These are phyloP conservation scores for Mikania micrantha DNA, from an alignment of 129 eudicot genomes.

Conservation along the genomic window DNA sequence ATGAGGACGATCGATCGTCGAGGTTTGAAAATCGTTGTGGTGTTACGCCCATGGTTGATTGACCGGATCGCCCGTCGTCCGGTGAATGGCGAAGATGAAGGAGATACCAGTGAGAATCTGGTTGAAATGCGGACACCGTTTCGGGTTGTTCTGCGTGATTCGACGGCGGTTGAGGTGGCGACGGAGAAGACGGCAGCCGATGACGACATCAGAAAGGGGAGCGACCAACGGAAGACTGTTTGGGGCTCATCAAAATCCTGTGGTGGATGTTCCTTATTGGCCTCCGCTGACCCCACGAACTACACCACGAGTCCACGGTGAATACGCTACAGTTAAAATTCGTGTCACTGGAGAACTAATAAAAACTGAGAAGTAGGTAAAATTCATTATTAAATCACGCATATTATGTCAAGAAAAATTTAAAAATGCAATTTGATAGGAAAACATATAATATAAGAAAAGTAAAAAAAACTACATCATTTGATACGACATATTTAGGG, in stretches of 20 bases:
- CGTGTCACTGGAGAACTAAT: too few species aligned
- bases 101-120: conserved; percentile 16
- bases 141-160: conserved; percentile 5
- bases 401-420: too few species aligned
- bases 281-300: background rate
- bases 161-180: conserved; percentile 12
- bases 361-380: too few species aligned
- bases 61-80: background rate
- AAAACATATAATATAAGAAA: too few species aligned
- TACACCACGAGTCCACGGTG: too few species aligned
- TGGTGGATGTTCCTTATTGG: conserved; percentile 20
- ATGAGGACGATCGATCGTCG: conserved; percentile 44
- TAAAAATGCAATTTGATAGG: too few species aligned
- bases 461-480: too few species aligned
- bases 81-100: conserved; percentile 7
- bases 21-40: conserved; percentile 20
- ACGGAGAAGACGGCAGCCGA: conserved; percentile 27
- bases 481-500: too few species aligned
- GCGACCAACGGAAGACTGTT: conserved; percentile 4
- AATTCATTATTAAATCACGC: too few species aligned
- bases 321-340: too few species aligned
- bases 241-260: conserved; percentile 5
- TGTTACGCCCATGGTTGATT: conserved; percentile 16
- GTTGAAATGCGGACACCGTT: background rate
- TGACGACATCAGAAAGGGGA: conserved; percentile 22